phyloP scores from a whole-genome alignment of 2,329 filamentous ascomycete genomes.

The Hymenoscyphus repandus region DNA sequence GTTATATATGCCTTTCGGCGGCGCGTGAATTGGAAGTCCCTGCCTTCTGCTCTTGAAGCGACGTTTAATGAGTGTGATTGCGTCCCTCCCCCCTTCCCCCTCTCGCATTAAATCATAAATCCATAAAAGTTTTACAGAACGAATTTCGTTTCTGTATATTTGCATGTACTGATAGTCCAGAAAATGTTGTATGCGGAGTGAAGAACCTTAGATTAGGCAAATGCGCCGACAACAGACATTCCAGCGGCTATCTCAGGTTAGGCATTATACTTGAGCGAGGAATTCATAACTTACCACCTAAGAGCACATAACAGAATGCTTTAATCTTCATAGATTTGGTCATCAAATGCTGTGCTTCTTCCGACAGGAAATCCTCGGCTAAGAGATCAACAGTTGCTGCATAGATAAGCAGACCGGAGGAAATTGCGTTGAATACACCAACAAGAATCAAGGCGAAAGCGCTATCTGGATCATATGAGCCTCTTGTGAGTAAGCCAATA shows the following conservation, averaged over 20 bases:
- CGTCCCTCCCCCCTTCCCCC: too few relatives aligned
- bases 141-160: not conserved
- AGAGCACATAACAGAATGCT: constrained; percentile 12
- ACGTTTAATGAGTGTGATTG: too few relatives aligned
- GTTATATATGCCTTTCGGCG: too few relatives aligned
- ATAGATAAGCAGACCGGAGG: constrained; percentile 70
- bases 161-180: not conserved
- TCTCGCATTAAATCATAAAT: too few relatives aligned
- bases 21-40: too few relatives aligned
- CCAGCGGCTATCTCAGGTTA: constrained; percentile 1
- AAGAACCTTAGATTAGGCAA: constrained; percentile 1
- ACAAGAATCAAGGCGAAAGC: constrained; percentile 72
- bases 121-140: not conserved
- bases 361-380: constrained; percentile 73
- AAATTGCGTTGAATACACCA: constrained; percentile 82
- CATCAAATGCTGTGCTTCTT: constrained; percentile 54
- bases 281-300: constrained; percentile 7
- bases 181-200: not conserved
- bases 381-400: constrained; percentile 75
- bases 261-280: too few relatives aligned
- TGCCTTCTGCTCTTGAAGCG: too few relatives aligned
- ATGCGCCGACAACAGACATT: constrained; percentile 13
- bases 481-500: constrained; percentile 69
- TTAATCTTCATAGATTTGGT: constrained; percentile 40
- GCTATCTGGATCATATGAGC: constrained; percentile 70